Evolutionary conservation across 108 stramenopile species (phyloP), one percentile per base, ranked within the genome.

Genomic region (Nitzschia putrida): DNA sequence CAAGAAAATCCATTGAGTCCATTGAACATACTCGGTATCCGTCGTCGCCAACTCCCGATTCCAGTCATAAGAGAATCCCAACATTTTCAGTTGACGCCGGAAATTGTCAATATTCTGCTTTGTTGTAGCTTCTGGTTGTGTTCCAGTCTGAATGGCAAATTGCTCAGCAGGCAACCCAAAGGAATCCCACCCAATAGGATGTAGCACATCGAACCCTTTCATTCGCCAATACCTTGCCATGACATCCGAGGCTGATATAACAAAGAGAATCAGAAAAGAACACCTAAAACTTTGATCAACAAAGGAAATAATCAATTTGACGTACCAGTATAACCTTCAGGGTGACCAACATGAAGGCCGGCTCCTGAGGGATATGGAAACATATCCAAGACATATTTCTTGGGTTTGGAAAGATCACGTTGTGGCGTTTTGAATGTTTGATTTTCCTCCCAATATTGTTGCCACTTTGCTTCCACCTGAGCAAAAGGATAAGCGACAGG

Each of bases 171-270:
- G 99, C 43, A 99, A 83, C 22, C 99, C 99, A 80, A 98, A 99
- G n/a, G 96, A 93, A 76, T 99, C 99, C 98, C 98, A 99, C 14
- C 99, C 99, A 69, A 99, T 99, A 25, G 99, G 99, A 76, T 98
- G 98, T 41, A 99, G 83, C 39, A 99, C 99, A 72, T 97, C 97
- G 71, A 89, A 88, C 13, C 88, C 92, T 25, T 85, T 90, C 97
- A 97, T 97, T 51, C 99, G 87, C 91, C 90, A 97, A 72, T 96
- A 98, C 8, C 99, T 91, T n/a, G 97, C 78, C 96, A 98, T 96
- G 47, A 96, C 85, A 79, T 99, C 99, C 26, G 96, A 94, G 8
- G 98, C 97, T 84, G 76, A 66, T 16, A 18, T 49, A 61, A 57
- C 1, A 55, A 55, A 5, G 3, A 23, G 24, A 24, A 2, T 61